Conservation (phyloP, 495 filamentous ascomycete species). For the Chaetomium cochliodes region DNA sequence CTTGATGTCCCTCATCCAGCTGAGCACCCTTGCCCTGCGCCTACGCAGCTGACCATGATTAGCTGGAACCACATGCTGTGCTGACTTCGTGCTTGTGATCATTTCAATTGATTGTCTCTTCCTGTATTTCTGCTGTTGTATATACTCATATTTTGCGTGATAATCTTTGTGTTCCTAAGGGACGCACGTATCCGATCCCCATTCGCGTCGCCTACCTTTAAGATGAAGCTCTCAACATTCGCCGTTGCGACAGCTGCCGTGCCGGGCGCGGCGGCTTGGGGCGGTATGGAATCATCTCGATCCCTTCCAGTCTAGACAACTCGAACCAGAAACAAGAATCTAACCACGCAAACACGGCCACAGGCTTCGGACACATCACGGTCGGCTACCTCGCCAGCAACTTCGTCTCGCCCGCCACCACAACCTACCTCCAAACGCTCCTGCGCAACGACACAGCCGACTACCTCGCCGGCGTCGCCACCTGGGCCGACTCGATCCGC, state of each 20-base stretch:
- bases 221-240: constrained; percentile 33
- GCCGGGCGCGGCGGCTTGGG: constrained; percentile 31
- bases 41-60: neutral
- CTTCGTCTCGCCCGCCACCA: constrained; percentile 44
- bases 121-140: constrained; percentile 4
- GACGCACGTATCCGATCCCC: too few species aligned
- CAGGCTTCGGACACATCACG: constrained; percentile 60
- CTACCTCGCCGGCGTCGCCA: constrained; percentile 60
- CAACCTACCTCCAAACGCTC: constrained; percentile 44
- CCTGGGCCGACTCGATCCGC: constrained; percentile 63
- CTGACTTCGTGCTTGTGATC: neutral
- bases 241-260: constrained; percentile 25
- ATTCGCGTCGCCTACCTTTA: neutral
- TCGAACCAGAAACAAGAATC: neutral
- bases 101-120: neutral
- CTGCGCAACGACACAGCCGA: constrained; percentile 48
- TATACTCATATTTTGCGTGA: neutral
- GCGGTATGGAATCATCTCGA: constrained; percentile 24
- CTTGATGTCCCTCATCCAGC: neutral
- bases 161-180: too few species aligned
- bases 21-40: neutral
- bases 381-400: constrained; percentile 54
- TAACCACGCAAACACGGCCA: neutral
- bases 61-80: neutral
- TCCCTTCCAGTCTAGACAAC: neutral